phyloP scores from a whole-genome alignment of 148 eudicot species.

The Arbutus unedo region DNA sequence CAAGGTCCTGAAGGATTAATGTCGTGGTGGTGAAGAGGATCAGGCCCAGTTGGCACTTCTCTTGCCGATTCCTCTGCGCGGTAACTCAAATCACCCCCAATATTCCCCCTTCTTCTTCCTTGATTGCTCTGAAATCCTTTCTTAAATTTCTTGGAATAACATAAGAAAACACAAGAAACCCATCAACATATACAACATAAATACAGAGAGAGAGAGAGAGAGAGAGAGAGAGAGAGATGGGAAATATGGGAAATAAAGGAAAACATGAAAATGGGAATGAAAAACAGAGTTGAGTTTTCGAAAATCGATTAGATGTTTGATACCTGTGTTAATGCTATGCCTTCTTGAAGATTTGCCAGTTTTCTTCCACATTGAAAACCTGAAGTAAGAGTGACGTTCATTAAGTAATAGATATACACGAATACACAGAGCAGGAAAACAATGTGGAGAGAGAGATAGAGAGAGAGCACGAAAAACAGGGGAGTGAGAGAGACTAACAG shows the following conservation, averaged over 20 bases:
- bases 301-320: neutral
- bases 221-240: neutral
- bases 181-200: neutral
- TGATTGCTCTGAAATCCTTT: neutral
- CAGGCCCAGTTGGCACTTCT: constrained; percentile 16
- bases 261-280: neutral
- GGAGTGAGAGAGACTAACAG: neutral
- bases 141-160: neutral
- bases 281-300: neutral
- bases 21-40: constrained; percentile 12
- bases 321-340: neutral
- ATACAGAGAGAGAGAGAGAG: neutral
- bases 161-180: neutral
- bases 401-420: neutral
- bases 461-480: neutral
- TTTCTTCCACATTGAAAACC: constrained; percentile 10
- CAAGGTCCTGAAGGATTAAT: constrained; percentile 9
- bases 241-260: neutral
- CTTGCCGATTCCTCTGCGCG: constrained; percentile 7
- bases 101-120: neutral
- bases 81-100: neutral
- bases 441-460: neutral
- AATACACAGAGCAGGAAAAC: neutral
- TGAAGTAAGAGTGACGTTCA: neutral
- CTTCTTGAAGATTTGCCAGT: neutral